Evolutionary conservation across 2,329 filamentous ascomycete species (phyloP).

Genomic region (Geoglossum cookeanum): DNA sequence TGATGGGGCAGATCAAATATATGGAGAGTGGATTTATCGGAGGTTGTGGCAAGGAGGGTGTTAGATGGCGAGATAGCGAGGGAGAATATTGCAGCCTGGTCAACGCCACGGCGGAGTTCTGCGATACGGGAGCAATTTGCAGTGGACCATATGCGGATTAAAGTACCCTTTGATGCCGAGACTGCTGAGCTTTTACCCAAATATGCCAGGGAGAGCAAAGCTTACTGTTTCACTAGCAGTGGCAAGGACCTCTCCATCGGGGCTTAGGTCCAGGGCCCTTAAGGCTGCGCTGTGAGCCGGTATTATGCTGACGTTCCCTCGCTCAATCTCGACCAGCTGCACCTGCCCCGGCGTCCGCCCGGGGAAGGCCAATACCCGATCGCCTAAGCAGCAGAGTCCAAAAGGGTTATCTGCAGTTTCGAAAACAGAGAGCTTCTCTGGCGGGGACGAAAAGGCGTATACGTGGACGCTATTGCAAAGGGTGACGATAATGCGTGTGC

Average conservation of each 20-base stretch:
- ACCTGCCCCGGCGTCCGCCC: conserved; percentile 78
- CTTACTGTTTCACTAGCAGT: conserved; percentile 67
- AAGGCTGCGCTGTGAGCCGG: conserved; percentile 70
- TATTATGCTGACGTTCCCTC: conserved; percentile 77
- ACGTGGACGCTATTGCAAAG: conserved; percentile 66
- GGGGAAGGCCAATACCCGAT: conserved; percentile 60
- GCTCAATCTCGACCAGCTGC: conserved; percentile 62
- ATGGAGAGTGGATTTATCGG: conserved; percentile 90
- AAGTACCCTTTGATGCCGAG: conserved; percentile 42
- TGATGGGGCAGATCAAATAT: conserved; percentile 62
- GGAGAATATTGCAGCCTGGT: conserved; percentile 72
- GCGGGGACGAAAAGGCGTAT: conserved; percentile 58
- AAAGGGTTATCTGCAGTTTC: conserved; percentile 72
- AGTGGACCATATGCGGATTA: conserved; percentile 73
- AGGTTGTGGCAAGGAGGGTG: conserved; percentile 70
- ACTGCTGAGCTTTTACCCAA: conserved; percentile 1
- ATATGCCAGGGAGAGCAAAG: background rate
- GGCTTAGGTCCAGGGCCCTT: conserved; percentile 59
- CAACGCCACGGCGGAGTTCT: conserved; percentile 75
- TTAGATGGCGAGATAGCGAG: conserved; percentile 73
- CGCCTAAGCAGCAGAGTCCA: conserved; percentile 61
- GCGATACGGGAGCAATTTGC: conserved; percentile 60
- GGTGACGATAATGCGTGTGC: conserved; percentile 59
- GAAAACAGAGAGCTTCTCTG: conserved; percentile 52
- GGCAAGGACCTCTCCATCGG: conserved; percentile 62